phyloP scores from a whole-genome alignment of 2,329 filamentous ascomycete genomes.

The Apiospora saccharicola region DNA sequence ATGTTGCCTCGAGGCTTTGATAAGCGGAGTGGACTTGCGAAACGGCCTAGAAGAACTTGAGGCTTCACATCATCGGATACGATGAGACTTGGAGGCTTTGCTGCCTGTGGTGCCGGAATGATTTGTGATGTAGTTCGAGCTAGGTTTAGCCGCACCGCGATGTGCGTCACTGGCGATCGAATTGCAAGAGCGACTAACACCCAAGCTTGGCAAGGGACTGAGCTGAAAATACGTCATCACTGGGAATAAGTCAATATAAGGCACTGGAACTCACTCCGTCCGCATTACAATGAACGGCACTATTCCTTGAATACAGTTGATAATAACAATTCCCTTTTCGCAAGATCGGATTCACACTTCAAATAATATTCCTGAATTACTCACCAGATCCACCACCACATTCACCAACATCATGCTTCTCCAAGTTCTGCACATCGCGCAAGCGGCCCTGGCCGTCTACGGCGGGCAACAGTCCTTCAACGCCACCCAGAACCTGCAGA shows the following conservation, averaged over 20 bases:
- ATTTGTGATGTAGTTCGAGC: background rate
- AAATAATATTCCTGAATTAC: background rate
- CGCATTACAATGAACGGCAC: background rate
- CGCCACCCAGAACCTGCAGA: constrained; percentile 51
- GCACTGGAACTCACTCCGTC: background rate
- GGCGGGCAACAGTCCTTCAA: constrained; percentile 50
- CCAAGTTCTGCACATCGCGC: constrained; percentile 45
- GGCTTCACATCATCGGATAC: background rate
- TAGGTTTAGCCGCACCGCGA: background rate
- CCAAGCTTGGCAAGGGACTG: constrained; percentile 3
- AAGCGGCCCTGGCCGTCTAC: constrained; percentile 49
- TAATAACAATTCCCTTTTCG: background rate
- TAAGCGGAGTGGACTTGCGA: background rate
- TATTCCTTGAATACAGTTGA: too few species aligned
- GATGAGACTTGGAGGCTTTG: background rate
- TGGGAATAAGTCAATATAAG: background rate
- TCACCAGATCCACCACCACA: background rate
- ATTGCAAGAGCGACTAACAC: background rate
- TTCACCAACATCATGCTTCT: constrained; percentile 33
- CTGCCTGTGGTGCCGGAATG: background rate
- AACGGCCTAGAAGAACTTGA: background rate
- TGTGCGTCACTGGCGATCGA: background rate
- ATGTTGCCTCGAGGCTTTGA: background rate
- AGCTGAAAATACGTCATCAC: constrained; percentile 22
- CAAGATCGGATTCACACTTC: background rate